Conservation (phyloP, 352 stramenopile species). For the Phytophthora pluvialis region DNA sequence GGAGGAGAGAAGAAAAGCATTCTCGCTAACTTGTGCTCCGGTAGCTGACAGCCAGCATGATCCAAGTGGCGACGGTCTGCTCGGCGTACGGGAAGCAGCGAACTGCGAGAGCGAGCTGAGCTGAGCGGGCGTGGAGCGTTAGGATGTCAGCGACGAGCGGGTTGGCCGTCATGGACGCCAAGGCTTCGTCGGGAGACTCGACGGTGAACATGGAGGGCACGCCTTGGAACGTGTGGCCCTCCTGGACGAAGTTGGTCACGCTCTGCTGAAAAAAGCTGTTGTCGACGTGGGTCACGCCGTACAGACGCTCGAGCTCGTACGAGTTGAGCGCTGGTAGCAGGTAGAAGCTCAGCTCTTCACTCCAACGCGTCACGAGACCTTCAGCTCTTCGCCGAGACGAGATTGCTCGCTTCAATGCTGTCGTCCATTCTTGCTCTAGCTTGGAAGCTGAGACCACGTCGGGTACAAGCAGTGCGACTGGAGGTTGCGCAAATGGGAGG, state of each 20-base stretch:
- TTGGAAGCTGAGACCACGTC: constrained; percentile 32
- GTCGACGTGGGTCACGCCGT: constrained; percentile 66
- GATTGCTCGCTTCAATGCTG: constrained; percentile 47
- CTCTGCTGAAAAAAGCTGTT: constrained; percentile 87
- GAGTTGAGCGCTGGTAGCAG: constrained; percentile 85
- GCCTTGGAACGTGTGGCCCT: constrained; percentile 89
- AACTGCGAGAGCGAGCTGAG: constrained; percentile 77
- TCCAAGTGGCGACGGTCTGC: constrained; percentile 68
- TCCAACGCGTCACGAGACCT: constrained; percentile 76
- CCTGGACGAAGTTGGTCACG: constrained; percentile 77
- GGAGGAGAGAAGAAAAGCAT: not conserved
- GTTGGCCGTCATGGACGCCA: constrained; percentile 53
- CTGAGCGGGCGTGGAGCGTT: constrained; percentile 54
- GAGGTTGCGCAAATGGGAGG: constrained; percentile 43
- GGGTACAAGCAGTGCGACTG: constrained; percentile 39
- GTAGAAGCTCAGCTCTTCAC: constrained; percentile 77
- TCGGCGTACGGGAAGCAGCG: constrained; percentile 85
- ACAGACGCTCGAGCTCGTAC: constrained; percentile 87
- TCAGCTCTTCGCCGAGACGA: constrained; percentile 46
- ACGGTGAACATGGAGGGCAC: constrained; percentile 71
- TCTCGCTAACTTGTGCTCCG: constrained; percentile 34
- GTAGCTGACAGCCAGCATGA: constrained; percentile 87
- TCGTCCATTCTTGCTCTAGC: constrained; percentile 61
- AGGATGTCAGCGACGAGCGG: constrained; percentile 67
- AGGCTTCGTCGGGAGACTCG: constrained; percentile 39